Conservation (phyloP, 2,329 filamentous ascomycete genomes). For the Trichophyton mentagrophytes region DNA sequence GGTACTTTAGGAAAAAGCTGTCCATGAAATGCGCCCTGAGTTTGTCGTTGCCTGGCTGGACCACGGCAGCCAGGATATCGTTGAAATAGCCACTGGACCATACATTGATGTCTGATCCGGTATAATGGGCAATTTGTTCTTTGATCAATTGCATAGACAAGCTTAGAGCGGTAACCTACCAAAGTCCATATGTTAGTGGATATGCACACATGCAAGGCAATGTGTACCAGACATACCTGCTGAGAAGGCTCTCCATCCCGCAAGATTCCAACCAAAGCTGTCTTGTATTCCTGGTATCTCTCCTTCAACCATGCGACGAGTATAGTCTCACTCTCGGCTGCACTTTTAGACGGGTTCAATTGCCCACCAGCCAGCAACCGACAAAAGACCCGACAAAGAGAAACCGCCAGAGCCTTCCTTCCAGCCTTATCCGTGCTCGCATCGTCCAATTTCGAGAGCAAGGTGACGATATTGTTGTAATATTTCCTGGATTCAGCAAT, state of each 20-base stretch:
- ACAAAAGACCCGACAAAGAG: conserved; percentile 76
- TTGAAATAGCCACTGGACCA: conserved; percentile 59
- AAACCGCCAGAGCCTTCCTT: conserved; percentile 57
- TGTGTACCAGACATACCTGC: conserved; percentile 21
- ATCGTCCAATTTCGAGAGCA: conserved; percentile 48
- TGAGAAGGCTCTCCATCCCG: conserved; percentile 46
- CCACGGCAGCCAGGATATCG: conserved; percentile 49
- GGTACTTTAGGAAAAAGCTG: conserved; percentile 65
- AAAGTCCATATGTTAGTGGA: conserved; percentile 6
- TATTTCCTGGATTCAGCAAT: conserved; percentile 77
- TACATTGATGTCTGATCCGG: conserved; percentile 44
- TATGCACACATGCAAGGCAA: neutral
- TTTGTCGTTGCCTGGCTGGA: conserved; percentile 46
- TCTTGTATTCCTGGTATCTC: conserved; percentile 58
- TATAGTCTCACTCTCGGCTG: conserved; percentile 59
- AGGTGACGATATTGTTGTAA: conserved; percentile 74
- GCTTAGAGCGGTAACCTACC: conserved; percentile 55
- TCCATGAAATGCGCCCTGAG: conserved; percentile 61
- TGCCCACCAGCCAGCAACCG: conserved; percentile 63
- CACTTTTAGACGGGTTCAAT: conserved; percentile 51
- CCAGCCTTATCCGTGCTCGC: conserved; percentile 29
- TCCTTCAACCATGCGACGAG: conserved; percentile 69
- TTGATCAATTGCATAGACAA: conserved; percentile 75
- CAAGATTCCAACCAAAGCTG: conserved; percentile 49
- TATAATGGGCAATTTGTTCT: conserved; percentile 54